These are phyloP conservation scores for Saccharomycopsis sp. DNA, from an alignment of 805 yeast genomes.

Conservation along the genomic window DNA sequence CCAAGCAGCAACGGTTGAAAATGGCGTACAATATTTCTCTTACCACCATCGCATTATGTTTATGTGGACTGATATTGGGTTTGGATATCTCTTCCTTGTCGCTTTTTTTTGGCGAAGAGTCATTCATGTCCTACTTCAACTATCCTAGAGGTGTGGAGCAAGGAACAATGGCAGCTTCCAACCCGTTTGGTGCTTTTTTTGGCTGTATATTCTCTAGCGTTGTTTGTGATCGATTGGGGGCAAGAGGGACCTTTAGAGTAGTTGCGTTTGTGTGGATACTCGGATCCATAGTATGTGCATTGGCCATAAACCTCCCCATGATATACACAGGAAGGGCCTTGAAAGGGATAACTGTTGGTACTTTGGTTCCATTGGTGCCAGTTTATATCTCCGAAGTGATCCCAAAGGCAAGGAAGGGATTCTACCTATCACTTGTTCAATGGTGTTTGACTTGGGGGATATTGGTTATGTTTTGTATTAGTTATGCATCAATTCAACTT, in stretches of 20 bases:
- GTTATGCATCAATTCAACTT: slow-evolving; percentile 39
- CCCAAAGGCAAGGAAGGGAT: slow-evolving; percentile 41
- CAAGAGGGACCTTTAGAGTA: slow-evolving; percentile 45
- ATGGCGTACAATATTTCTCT: slow-evolving; percentile 43
- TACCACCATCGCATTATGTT: slow-evolving; percentile 49
- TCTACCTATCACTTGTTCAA: slow-evolving; percentile 48
- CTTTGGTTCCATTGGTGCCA: slow-evolving; percentile 48
- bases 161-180: slow-evolving; percentile 69
- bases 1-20: background rate
- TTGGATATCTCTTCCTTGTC: slow-evolving; percentile 76
- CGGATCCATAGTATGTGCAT: slow-evolving; percentile 38
- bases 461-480: slow-evolving; percentile 46
- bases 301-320: slow-evolving; percentile 35
- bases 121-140: slow-evolving; percentile 47
- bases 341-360: slow-evolving; percentile 50
- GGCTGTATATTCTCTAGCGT: slow-evolving; percentile 57
- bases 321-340: slow-evolving; percentile 42
- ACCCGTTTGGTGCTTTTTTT: slow-evolving; percentile 70
- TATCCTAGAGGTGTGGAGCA: slow-evolving; percentile 50
- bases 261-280: slow-evolving; percentile 52
- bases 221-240: slow-evolving; percentile 47
- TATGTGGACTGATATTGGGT: slow-evolving; percentile 72
- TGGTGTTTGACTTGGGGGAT: slow-evolving; percentile 54
- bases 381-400: slow-evolving; percentile 49
- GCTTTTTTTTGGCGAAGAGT: slow-evolving; percentile 47